A percentile compares a stretch with the other conserved stretches of the same genome.
Evolutionary conservation across 2,329 filamentous ascomycete species (phyloP).

Genomic region (Hypomyces rosellus): DNA sequence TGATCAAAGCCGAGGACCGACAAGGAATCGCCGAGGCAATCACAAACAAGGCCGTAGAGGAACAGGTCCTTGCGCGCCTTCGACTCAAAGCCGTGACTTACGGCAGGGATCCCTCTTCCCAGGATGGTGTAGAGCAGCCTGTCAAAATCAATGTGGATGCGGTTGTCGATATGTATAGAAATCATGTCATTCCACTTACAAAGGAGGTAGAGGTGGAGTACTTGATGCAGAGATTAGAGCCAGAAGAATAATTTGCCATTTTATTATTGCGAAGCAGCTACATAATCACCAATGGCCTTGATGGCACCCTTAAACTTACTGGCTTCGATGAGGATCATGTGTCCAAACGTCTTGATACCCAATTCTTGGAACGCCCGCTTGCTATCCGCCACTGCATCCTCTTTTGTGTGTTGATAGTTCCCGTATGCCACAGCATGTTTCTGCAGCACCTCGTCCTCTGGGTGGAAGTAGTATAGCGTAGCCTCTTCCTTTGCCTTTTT

Average conservation of each 20-base stretch:
- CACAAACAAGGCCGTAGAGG: slow-evolving; percentile 82
- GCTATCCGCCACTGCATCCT: slow-evolving; percentile 76
- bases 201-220: slow-evolving; percentile 98
- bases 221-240: slow-evolving; percentile 80
- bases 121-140: slow-evolving; percentile 45
- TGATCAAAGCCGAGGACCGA: slow-evolving; percentile 78
- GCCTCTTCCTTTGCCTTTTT: slow-evolving; percentile 59
- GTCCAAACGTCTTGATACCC: slow-evolving; percentile 77
- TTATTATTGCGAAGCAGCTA: slow-evolving; percentile 47
- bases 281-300: slow-evolving; percentile 67
- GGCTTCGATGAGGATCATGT: slow-evolving; percentile 81
- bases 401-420: slow-evolving; percentile 71
- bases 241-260: slow-evolving; percentile 13
- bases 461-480: slow-evolving; percentile 83
- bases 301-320: slow-evolving; percentile 69
- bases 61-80: slow-evolving; percentile 82
- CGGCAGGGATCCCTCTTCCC: slow-evolving; percentile 75
- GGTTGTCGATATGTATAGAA: slow-evolving; percentile 82
- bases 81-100: slow-evolving; percentile 88
- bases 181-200: slow-evolving; percentile 94
- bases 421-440: slow-evolving; percentile 65
- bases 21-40: slow-evolving; percentile 83
- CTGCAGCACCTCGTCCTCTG: slow-evolving; percentile 86
- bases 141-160: slow-evolving; percentile 89
- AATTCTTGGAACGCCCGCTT: slow-evolving; percentile 92